phyloP scores from a whole-genome alignment of 1,284 basidiomycete species.

The Leccinum solheimii region DNA sequence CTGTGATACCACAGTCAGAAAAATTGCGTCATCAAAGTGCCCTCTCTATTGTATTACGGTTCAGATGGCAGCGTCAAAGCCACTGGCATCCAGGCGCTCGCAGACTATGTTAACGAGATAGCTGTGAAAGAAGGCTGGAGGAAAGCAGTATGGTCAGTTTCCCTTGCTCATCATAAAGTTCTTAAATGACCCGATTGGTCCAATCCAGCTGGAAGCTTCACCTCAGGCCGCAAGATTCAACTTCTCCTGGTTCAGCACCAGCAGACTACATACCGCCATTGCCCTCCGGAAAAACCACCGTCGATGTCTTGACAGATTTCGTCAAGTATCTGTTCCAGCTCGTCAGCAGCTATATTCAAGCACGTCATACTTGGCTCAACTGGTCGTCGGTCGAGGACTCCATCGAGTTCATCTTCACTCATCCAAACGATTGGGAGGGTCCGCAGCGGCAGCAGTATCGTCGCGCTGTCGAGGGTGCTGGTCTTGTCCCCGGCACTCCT shows the following conservation, averaged over 20 bases:
- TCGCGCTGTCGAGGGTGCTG: conserved; percentile 33
- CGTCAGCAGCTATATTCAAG: conserved; percentile 45
- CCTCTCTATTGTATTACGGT: background rate
- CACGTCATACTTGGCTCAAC: conserved; percentile 44
- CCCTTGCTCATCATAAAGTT: background rate
- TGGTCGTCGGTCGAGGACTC: conserved; percentile 34
- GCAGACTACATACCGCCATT: background rate
- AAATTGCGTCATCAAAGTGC: background rate
- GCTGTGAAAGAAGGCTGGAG: background rate
- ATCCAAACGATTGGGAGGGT: conserved; percentile 23
- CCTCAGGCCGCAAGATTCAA: background rate
- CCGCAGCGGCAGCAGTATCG: conserved; percentile 38
- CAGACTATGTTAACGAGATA: background rate
- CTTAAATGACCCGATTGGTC: background rate
- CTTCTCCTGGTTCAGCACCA: background rate
- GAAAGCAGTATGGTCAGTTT: background rate
- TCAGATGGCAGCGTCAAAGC: background rate
- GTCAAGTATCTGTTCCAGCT: conserved; percentile 45
- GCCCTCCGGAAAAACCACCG: conserved; percentile 18
- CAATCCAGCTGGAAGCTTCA: background rate
- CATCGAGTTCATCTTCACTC: conserved; percentile 36
- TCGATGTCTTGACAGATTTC: conserved; percentile 52
- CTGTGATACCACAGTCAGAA: background rate
- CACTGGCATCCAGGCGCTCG: background rate
- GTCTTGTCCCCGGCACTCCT: conserved; percentile 27